Conservation (phyloP, 345 rosid species). For the Passiflora organensis region DNA sequence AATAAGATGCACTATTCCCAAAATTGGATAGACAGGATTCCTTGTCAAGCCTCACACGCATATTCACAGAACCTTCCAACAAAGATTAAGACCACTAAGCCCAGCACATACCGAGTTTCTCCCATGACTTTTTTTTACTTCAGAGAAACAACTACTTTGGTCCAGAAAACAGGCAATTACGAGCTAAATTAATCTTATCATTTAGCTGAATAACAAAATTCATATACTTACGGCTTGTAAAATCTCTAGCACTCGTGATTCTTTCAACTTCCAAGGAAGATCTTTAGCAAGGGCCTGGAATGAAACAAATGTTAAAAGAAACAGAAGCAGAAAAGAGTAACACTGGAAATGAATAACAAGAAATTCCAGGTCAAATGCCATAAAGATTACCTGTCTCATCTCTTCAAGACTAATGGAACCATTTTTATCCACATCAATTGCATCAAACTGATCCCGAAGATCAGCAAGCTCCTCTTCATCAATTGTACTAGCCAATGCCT, state of each 20-base stretch:
- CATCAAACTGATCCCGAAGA: slow-evolving; percentile 92
- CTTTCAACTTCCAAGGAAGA: slow-evolving; percentile 93
- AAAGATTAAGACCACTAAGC: no score
- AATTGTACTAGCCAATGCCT: slow-evolving; percentile 94
- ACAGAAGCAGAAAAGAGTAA: not conserved
- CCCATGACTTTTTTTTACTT: no score
- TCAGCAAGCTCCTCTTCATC: slow-evolving; percentile 75
- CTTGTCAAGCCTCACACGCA: no score
- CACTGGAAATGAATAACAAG: not conserved
- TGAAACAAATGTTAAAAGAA: slow-evolving; percentile 15
- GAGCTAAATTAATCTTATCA: no score
- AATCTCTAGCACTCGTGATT: slow-evolving; percentile 77
- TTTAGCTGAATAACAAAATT: no score
- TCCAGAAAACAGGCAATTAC: no score
- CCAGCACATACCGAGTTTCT: no score
- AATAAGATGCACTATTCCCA: no score
- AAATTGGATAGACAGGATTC: no score
- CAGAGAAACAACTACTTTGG: no score
- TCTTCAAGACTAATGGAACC: slow-evolving; percentile 96
- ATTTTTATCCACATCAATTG: slow-evolving; percentile 92
- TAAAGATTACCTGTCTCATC: slow-evolving; percentile 69
- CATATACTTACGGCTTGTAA: slow-evolving; percentile 79
- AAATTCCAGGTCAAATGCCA: not conserved
- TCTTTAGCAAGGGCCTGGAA: slow-evolving; percentile 95
- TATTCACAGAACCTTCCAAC: no score